These are phyloP conservation scores for Hypoxylon lienhwacheense DNA, from an alignment of 495 filamentous ascomycete genomes.

Conservation along the genomic window DNA sequence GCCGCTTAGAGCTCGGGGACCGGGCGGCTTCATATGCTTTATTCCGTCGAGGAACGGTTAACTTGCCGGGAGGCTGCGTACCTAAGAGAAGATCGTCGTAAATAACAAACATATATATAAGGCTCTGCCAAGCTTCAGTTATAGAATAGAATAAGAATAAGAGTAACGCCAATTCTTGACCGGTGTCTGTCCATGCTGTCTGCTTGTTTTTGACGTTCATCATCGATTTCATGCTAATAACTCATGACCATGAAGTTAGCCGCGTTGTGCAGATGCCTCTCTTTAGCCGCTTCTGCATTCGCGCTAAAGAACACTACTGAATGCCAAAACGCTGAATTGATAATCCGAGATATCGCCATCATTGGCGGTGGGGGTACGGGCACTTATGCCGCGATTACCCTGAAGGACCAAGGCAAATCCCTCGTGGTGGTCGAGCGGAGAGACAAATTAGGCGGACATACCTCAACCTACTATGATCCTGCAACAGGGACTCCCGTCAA, in stretches of 20 bases:
- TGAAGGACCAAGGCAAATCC: slow-evolving; percentile 47
- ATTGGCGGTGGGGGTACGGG: slow-evolving; percentile 54
- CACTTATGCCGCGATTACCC: slow-evolving; percentile 51
- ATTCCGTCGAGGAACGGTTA: no score
- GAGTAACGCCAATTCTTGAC: no score
- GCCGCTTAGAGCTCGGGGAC: no score
- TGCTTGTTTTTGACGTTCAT: no score
- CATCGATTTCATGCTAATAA: no score
- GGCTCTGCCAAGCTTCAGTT: no score
- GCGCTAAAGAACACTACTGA: background rate
- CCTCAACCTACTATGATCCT: slow-evolving; percentile 49
- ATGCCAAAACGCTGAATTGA: slow-evolving; percentile 16
- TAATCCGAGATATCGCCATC: slow-evolving; percentile 46
- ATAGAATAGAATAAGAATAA: no score
- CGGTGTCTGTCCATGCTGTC: no score
- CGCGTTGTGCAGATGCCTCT: slow-evolving; percentile 3
- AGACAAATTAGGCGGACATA: slow-evolving; percentile 48
- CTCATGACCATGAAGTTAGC: slow-evolving; percentile 14
- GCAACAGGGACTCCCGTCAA: slow-evolving; percentile 46
- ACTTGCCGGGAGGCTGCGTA: no score
- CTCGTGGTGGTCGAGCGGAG: slow-evolving; percentile 50
- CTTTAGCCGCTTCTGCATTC: slow-evolving; percentile 6
- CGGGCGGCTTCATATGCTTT: no score
- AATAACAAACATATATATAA: no score
- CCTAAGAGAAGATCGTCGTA: no score